Conservation (phyloP, 345 rosid genomes). For the Bruguiera gymnorhiza region DNA sequence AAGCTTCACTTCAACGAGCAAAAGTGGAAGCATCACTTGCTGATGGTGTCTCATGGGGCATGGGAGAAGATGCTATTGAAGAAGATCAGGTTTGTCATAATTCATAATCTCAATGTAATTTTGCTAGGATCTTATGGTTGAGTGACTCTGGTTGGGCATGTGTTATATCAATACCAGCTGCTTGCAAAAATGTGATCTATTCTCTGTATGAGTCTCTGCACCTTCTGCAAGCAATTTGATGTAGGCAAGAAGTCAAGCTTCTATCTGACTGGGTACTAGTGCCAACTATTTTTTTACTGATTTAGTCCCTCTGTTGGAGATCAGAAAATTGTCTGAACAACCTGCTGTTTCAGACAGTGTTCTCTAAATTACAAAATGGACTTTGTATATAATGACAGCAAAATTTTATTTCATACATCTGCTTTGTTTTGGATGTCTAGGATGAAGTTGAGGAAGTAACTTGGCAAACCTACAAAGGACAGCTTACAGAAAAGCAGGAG, state of each 20-base stretch:
- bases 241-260: background rate
- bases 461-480: conserved; percentile 93
- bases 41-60: conserved; percentile 98
- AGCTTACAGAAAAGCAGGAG: conserved; percentile 94
- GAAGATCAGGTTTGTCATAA: conserved; percentile 73
- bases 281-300: background rate
- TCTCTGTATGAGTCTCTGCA: background rate
- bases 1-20: conserved; percentile 86
- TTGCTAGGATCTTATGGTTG: background rate
- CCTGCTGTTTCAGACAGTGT: background rate
- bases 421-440: conserved; percentile 35
- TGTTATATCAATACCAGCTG: background rate
- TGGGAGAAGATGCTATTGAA: conserved; percentile 97
- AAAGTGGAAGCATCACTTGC: conserved; percentile 69
- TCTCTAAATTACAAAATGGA: conserved; percentile 1
- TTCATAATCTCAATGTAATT: background rate
- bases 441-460: conserved; percentile 85
- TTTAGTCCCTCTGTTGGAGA: background rate
- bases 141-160: background rate
- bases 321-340: conserved; percentile 1
- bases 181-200: background rate
- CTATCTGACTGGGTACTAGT: background rate
- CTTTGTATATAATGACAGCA: background rate
- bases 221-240: background rate
- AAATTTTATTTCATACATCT: background rate